Base-by-base conservation (phyloP, 768 basidiomycete genomes). In the Scleroderma bovista region DNA sequence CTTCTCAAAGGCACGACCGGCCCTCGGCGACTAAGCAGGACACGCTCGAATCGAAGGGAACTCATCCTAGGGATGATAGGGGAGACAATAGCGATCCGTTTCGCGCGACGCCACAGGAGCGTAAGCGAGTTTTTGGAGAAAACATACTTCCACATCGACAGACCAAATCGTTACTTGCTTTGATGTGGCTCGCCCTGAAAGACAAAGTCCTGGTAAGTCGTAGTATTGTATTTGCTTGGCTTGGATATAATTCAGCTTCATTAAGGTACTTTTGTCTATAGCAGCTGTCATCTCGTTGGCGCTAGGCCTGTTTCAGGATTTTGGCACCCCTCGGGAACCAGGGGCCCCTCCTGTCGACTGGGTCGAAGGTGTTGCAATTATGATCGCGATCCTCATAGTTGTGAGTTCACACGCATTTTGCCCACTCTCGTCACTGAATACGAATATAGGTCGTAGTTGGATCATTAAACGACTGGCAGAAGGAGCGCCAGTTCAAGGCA, bases 381-480 rank as follows among this genome's bases (percentile, higher is more conserved):
- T 89, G 61, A 75, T 86, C 36, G 88, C 88, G 0, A 79, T 89
- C 33, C 58, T 76, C 34, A 88, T 90, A 38, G 87, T 90, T 22
- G 86, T 86, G 69, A 51, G 81, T 71, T 31, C 4, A 38, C 15
- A 7, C 16, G n/a, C 39, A n/a, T 2, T 29, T 17, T 33, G 1
- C 0, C 43, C 16, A 23, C 1, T 34, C 7, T 46, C 15, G 22
- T 44, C 24, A 15, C 11, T 49, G n/a, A 57, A 24, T 33, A 15
- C 16, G n/a, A 20, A 32, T 26, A 2, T 52, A 88, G 86, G 85
- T 91, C 50, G 59, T 92, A 38, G 95, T 99, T 50, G 95, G 95
- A 26, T 93, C 93, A 12, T 57, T 97, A 39, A 98, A 97, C 61
- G 96, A 99, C 68, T 99, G 90, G 87, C 93, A 97, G 69, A 98